Base-by-base conservation (phyloP, 768 basidiomycete genomes). In the Leccinum aurantiacum region DNA sequence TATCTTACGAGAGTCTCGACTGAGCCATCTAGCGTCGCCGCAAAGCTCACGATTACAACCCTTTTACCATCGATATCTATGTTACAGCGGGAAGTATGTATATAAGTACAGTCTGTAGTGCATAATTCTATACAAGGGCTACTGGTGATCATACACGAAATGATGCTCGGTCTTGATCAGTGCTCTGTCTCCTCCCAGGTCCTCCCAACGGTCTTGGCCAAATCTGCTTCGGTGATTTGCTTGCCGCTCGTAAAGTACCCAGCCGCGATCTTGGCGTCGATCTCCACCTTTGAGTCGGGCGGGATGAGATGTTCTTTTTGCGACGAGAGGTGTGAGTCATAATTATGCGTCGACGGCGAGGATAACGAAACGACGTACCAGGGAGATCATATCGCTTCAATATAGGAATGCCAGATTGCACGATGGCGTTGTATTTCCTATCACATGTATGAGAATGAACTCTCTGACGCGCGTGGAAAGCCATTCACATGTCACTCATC, bases 381-480 rank as follows among this genome's bases (percentile, higher is more conserved):
- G 94, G 95, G 29, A 97, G 80, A 75, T 97, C 95, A 70, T 95
- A 97, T 57, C 94, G 81, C 57, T 82, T 83, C 67, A 81, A 51
- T 60, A 98, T 93, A 3, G 85, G 83, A 60, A 97, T 96, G 1
- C 95, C 95, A 10, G 88, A 89, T 67, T 87, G 81, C 58, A 95
- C 90, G 52, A 98, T 95, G 9, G 95, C 94, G 63, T 97, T 86
- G 77, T 97, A 95, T 85, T 98, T 96, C 86, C 89, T 87, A 70
- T 13, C 13, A 33, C 29, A 35, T 13, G 22, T 49, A 17, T 69
- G 1, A 60, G 53, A 25, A 31, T n/a, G 10, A 47, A 9, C 7
- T 27, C 22, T 11, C 13, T 22, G 46, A 38, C 47, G 9, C 19
- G 4, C 63, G 41, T 11, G 61, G 61, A 46, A 58, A 56, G 10